Conservation (phyloP, 441 rosid species). For the Aleurites moluccanus region DNA sequence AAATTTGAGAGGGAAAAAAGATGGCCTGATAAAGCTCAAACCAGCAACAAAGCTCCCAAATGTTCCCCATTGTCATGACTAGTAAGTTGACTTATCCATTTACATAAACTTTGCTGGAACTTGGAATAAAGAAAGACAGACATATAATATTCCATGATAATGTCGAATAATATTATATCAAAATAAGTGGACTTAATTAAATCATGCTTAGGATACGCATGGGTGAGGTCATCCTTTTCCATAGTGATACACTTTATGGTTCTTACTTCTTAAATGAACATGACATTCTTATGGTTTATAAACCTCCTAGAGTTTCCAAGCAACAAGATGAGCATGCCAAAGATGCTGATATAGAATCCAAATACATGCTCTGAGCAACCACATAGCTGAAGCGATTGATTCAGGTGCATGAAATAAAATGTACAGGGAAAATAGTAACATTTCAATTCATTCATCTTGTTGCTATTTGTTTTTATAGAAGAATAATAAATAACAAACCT, state of each 20-base stretch:
- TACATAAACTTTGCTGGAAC: not conserved
- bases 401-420: not conserved
- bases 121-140: not conserved
- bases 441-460: not conserved
- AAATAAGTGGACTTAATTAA: not conserved
- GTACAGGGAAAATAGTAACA: constrained; percentile 2
- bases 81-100: not conserved
- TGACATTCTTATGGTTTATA: too few relatives aligned
- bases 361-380: not conserved
- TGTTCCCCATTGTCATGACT: not conserved
- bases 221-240: too few relatives aligned
- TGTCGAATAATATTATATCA: not conserved
- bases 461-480: constrained; percentile 4
- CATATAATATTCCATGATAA: not conserved
- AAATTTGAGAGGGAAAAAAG: not conserved
- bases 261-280: too few relatives aligned
- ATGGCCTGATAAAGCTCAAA: not conserved
- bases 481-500: constrained; percentile 48
- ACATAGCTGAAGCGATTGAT: not conserved
- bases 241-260: not conserved
- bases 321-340: not conserved
- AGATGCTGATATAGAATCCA: not conserved
- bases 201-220: not conserved
- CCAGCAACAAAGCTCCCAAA: not conserved
- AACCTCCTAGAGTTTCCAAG: not conserved